phyloP scores from a whole-genome alignment of 352 stramenopile species.

The Lagenidium sp. region DNA sequence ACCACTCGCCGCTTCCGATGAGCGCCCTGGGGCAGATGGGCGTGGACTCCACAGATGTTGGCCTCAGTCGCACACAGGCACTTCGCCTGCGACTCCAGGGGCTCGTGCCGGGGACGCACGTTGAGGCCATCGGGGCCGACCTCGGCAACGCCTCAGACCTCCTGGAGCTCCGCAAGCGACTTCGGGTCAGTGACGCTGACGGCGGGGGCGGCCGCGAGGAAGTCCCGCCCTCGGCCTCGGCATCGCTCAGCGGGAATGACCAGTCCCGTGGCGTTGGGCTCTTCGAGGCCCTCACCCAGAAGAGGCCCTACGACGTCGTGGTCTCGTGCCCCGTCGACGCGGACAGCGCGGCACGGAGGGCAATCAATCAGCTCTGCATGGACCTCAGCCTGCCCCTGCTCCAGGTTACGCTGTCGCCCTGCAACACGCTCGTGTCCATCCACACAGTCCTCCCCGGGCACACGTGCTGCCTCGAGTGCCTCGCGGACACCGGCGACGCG shows the following conservation, averaged over 20 bases:
- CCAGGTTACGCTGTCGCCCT: constrained; percentile 16
- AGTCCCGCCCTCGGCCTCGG: not conserved
- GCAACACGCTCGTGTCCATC: constrained; percentile 15
- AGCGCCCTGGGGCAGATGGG: constrained; percentile 18
- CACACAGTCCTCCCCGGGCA: constrained; percentile 23
- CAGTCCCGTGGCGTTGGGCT: constrained; percentile 15
- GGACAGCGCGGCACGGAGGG: constrained; percentile 5
- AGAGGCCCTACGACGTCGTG: constrained; percentile 27
- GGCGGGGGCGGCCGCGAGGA: not conserved
- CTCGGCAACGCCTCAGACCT: constrained; percentile 20
- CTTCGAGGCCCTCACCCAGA: constrained; percentile 29
- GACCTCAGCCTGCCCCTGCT: constrained; percentile 34
- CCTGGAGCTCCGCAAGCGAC: constrained; percentile 23
- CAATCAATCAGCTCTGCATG: constrained; percentile 25
- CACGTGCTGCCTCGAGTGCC: constrained; percentile 31
- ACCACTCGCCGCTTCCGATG: constrained; percentile 15
- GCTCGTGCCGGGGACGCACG: constrained; percentile 4
- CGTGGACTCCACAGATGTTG: constrained; percentile 18
- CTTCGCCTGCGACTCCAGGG: constrained; percentile 26
- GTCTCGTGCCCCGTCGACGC: constrained; percentile 23
- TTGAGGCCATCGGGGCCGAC: constrained; percentile 24
- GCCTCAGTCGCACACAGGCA: constrained; percentile 25
- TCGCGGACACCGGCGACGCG: constrained; percentile 1
- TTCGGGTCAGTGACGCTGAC: constrained; percentile 21
- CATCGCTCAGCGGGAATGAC: not conserved